A percentile compares a stretch with the other conserved stretches of the same genome.
These are phyloP conservation scores for Penicillium simplicissimum DNA, from an alignment of 495 filamentous ascomycete genomes.

Conservation along the genomic window DNA sequence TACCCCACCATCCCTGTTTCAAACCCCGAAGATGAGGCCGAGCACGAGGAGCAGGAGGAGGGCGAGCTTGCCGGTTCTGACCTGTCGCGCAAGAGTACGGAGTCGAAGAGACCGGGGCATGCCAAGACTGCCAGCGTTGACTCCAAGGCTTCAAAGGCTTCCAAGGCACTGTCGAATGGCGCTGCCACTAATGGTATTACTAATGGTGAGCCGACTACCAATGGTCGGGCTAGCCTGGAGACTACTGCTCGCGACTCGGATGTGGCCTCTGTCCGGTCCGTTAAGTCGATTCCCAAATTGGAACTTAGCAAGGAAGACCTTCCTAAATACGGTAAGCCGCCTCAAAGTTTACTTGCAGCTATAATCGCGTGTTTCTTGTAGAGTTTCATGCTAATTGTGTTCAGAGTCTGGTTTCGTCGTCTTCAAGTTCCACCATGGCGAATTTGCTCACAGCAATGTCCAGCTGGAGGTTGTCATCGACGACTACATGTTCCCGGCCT, in stretches of 20 bases:
- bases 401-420: conserved; percentile 87
- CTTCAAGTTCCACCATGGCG: conserved; percentile 88
- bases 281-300: conserved; percentile 70
- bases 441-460: conserved; percentile 72
- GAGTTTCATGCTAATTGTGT: conserved; percentile 21
- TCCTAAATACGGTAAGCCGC: conserved; percentile 62
- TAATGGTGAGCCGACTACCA: conserved; percentile 33
- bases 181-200: conserved; percentile 23
- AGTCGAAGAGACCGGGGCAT: conserved; percentile 32
- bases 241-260: conserved; percentile 42
- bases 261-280: conserved; percentile 35
- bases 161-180: conserved; percentile 27
- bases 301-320: conserved; percentile 77
- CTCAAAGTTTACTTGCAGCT: background rate
- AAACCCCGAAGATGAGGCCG: conserved; percentile 90
- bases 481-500: conserved; percentile 90
- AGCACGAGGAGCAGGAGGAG: conserved; percentile 53
- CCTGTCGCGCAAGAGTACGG: conserved; percentile 38
- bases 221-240: conserved; percentile 41
- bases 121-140: conserved; percentile 35
- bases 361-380: background rate
- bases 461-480: conserved; percentile 91
- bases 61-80: conserved; percentile 13
- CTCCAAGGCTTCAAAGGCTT: conserved; percentile 34
- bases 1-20: conserved; percentile 84